These are phyloP conservation scores for Singerocomus inundabilis DNA, from an alignment of 1,284 basidiomycete genomes.

Conservation along the genomic window DNA sequence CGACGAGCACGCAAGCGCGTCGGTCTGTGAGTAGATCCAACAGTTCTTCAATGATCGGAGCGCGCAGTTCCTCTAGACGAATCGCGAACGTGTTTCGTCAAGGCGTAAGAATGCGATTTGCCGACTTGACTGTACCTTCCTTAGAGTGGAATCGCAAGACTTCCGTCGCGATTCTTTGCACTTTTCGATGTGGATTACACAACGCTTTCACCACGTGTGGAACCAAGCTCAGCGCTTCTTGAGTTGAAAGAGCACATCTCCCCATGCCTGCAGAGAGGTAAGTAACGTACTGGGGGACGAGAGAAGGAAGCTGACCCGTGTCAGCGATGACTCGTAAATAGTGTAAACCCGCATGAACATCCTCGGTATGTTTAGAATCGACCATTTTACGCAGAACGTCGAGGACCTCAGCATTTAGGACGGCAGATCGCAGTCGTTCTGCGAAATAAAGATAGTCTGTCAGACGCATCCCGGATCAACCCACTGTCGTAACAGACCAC, in stretches of 20 bases:
- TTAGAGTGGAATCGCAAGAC: conserved; percentile 14
- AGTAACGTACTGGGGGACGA: not conserved
- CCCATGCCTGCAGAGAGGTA: conserved; percentile 6
- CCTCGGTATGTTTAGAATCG: conserved; percentile 3
- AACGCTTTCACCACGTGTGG: conserved; percentile 18
- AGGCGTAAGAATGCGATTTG: not conserved
- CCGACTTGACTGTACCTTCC: conserved; percentile 9
- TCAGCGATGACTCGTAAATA: conserved; percentile 22
- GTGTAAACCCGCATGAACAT: conserved; percentile 21
- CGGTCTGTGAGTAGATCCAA: conserved; percentile 19
- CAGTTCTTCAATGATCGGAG: conserved; percentile 12
- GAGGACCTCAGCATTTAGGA: conserved; percentile 18
- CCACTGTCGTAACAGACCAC: conserved; percentile 15
- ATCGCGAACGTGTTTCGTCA: not conserved
- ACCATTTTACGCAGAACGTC: conserved; percentile 18
- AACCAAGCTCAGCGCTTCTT: conserved; percentile 11
- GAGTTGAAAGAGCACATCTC: not conserved
- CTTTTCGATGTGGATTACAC: conserved; percentile 12
- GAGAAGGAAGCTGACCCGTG: conserved; percentile 14
- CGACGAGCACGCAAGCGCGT: conserved; percentile 18
- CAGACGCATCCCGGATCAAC: not conserved
- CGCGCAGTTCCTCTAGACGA: conserved; percentile 9
- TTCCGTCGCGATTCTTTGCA: conserved; percentile 19
- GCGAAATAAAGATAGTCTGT: not conserved
- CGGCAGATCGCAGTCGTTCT: conserved; percentile 16